Evolutionary conservation across 768 basidiomycete species (phyloP).

Genomic region (Cantharellus anzutake): DNA sequence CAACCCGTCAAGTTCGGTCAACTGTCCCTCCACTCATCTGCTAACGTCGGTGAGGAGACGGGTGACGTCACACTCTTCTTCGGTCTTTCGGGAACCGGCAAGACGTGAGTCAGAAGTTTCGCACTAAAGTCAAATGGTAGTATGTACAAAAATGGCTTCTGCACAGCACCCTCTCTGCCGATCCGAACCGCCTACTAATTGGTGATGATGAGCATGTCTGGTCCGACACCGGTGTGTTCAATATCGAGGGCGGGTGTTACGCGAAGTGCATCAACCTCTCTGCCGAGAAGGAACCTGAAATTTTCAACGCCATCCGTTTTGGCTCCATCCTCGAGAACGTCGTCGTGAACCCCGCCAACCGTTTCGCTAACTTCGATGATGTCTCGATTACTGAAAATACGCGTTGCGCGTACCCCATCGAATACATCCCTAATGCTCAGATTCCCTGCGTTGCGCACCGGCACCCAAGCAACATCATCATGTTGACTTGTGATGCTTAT

Average conservation of each 20-base stretch:
- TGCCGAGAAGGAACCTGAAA: conserved; percentile 93
- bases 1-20: conserved; percentile 98
- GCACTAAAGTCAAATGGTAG: no score
- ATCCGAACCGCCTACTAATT: conserved; percentile 82
- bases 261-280: conserved; percentile 97
- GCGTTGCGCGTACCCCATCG: conserved; percentile 97
- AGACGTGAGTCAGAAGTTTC: conserved; percentile 35
- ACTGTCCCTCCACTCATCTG: conserved; percentile 92
- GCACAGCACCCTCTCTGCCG: conserved; percentile 65
- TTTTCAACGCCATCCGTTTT: conserved; percentile 84
- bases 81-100: conserved; percentile 94
- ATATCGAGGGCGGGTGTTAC: conserved; percentile 99
- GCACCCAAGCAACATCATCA: conserved; percentile 89
- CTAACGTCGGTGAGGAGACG: conserved; percentile 80
- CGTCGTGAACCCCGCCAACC: conserved; percentile 73
- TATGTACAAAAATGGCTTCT: not conserved
- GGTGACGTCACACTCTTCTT: conserved; percentile 97
- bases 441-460: conserved; percentile 76
- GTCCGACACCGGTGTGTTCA: conserved; percentile 98
- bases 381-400: conserved; percentile 97
- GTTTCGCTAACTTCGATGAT: conserved; percentile 88
- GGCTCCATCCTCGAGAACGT: conserved; percentile 98
- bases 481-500: conserved; percentile 96
- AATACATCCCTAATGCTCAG: conserved; percentile 86
- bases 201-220: conserved; percentile 99